Evolutionary conservation across 768 basidiomycete species (phyloP), one percentile per base, ranked within the genome.

Genomic region (Mycena maculata): DNA sequence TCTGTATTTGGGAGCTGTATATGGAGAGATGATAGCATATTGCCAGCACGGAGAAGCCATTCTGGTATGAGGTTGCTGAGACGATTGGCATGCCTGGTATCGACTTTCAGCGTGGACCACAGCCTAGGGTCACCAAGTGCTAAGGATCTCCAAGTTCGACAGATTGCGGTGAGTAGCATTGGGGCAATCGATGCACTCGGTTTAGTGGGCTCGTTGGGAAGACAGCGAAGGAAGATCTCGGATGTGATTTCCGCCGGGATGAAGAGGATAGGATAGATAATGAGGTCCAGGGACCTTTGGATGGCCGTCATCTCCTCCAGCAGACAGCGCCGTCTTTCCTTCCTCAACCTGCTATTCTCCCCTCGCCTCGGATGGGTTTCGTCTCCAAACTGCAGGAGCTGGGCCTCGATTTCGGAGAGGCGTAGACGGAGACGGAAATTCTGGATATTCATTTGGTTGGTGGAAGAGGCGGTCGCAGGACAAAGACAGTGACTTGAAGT

Each of bases 211-310:
- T 45, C 22, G 28, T 31, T 30, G 1, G 56, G 56, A 31, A 57
- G 42, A n/a, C 56, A 57, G 30, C 15, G 41, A 23, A 57, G 28
- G 25, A 57, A 57, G 28, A 57, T 57, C 20, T 57, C 56, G 42
- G 56, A 30, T 9, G 56, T 57, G 22, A 57, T 3, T 33, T 45
- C 41, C n/a, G 7, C 27, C 13, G 44, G 56, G 16, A 22, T 28
- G 25, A 30, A 31, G 42, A 57, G 44, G 12, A 57, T 31, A 5
- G 28, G 56, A 13, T 31, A 57, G 11, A 22, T 33, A 20, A 33
- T 31, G 56, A 9, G 42, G 6, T 31, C 3, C 2, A 49, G 15
- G 28, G 48, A 49, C 8, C 31, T 6, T 20, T 49, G 48, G 18
- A 31, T 8, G 30, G 16, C 15, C 7, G 30, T 33, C 9, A 16